Evolutionary conservation across 805 yeast genomes (phyloP).

Genomic region (Metschnikowia borealis): DNA sequence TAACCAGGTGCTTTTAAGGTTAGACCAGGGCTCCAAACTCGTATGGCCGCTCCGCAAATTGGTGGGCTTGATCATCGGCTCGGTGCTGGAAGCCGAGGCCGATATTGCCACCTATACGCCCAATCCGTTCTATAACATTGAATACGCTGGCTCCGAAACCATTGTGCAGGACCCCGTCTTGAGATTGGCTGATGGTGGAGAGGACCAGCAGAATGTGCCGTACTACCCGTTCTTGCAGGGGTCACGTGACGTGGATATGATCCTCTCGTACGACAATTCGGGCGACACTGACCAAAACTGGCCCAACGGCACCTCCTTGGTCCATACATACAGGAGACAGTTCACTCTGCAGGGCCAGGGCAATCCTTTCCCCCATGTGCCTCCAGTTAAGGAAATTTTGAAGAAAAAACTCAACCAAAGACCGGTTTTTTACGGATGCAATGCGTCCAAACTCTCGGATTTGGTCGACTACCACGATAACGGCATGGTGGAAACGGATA

Average conservation of each 20-base stretch:
- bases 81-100: slow-evolving; percentile 46
- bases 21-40: slow-evolving; percentile 38
- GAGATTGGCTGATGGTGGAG: slow-evolving; percentile 75
- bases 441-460: slow-evolving; percentile 7
- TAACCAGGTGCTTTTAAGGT: slow-evolving; percentile 57
- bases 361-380: slow-evolving; percentile 18
- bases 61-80: slow-evolving; percentile 21
- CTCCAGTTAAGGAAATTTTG: slow-evolving; percentile 7
- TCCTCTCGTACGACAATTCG: slow-evolving; percentile 64
- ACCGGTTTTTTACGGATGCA: slow-evolving; percentile 18
- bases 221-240: slow-evolving; percentile 60
- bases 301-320: slow-evolving; percentile 68
- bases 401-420: slow-evolving; percentile 3
- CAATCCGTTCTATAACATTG: slow-evolving; percentile 57
- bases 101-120: slow-evolving; percentile 72
- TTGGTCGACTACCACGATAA: slow-evolving; percentile 11
- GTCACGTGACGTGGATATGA: slow-evolving; percentile 56
- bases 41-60: slow-evolving; percentile 19
- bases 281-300: slow-evolving; percentile 57
- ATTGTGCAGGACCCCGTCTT: slow-evolving; percentile 39
- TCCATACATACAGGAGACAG: slow-evolving; percentile 56
- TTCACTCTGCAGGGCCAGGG: slow-evolving; percentile 17
- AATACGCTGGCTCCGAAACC: slow-evolving; percentile 30
- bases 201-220: slow-evolving; percentile 70
- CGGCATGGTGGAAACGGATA: slow-evolving; percentile 12